phyloP scores from a whole-genome alignment of 495 filamentous ascomycete species.

The Aspergillus biplanus region DNA sequence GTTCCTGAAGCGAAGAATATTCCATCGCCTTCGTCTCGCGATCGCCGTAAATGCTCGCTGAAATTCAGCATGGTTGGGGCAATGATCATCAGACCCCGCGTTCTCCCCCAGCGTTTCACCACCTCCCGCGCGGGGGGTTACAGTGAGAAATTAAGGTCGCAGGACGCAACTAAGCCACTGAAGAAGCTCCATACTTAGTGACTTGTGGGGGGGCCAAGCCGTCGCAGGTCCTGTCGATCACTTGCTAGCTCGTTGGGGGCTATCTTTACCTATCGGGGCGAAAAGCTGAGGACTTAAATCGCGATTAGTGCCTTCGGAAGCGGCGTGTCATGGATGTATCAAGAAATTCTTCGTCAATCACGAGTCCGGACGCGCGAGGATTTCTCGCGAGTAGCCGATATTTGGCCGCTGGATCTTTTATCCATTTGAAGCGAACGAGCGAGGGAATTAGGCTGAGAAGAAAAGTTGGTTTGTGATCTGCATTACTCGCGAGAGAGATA shows the following conservation, averaged over 20 bases:
- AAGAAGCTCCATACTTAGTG: background rate
- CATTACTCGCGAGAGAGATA: background rate
- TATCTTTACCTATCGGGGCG: no score
- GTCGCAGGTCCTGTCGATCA: background rate
- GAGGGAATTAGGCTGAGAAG: background rate
- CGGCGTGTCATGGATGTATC: no score
- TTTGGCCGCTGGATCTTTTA: background rate
- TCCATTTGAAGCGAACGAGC: background rate
- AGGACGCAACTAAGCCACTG: background rate
- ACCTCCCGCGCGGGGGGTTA: background rate
- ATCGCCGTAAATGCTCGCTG: conserved; percentile 16
- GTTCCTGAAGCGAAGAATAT: background rate
- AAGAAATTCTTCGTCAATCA: no score
- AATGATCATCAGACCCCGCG: conserved; percentile 5
- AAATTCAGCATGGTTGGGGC: background rate
- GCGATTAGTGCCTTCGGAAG: no score
- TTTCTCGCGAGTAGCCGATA: background rate
- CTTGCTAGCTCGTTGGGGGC: background rate
- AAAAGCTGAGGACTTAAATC: no score
- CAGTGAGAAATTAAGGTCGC: background rate
- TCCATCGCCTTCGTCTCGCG: background rate
- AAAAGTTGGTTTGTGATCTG: no score
- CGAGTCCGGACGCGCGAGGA: background rate
- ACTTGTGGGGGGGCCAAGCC: background rate
- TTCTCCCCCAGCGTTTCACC: background rate